Conservation (phyloP, 805 yeast species). For the Lachancea meyersii region DNA sequence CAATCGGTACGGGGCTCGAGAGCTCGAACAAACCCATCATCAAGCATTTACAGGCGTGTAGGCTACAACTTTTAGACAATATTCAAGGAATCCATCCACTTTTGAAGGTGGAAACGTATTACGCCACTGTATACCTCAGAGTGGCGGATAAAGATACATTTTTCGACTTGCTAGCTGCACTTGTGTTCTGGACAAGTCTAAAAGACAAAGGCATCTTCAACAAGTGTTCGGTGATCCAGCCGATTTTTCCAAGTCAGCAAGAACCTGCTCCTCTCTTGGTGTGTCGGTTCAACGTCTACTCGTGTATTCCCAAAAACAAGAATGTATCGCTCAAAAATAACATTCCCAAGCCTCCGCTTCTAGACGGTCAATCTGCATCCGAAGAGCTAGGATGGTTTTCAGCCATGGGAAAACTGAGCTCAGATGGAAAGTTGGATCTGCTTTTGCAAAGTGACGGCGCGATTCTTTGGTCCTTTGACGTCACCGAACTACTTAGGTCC, state of each 20-base stretch:
- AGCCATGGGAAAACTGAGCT: slow-evolving; percentile 62
- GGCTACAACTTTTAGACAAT: slow-evolving; percentile 16
- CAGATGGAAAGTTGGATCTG: slow-evolving; percentile 56
- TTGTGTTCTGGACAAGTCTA: slow-evolving; percentile 53
- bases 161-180: slow-evolving; percentile 38
- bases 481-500: slow-evolving; percentile 45
- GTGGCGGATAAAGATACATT: slow-evolving; percentile 29
- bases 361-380: slow-evolving; percentile 15
- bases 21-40: slow-evolving; percentile 15
- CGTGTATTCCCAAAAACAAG: slow-evolving; percentile 43
- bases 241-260: slow-evolving; percentile 16
- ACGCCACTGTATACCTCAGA: slow-evolving; percentile 14
- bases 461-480: slow-evolving; percentile 50
- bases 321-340: slow-evolving; percentile 9
- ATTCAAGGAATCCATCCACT: slow-evolving; percentile 11
- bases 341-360: slow-evolving; percentile 9
- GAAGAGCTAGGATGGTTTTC: slow-evolving; percentile 58
- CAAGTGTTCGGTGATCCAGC: slow-evolving; percentile 39
- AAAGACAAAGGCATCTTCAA: slow-evolving; percentile 48
- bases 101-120: slow-evolving; percentile 14
- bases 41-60: slow-evolving; percentile 23
- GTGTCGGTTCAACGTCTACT: slow-evolving; percentile 60
- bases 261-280: slow-evolving; percentile 40
- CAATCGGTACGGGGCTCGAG: slow-evolving; percentile 4
- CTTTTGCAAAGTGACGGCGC: slow-evolving; percentile 61